Base-by-base conservation (phyloP, 202 grass and related monocot genomes). In the Hordeum pubiflorum region DNA sequence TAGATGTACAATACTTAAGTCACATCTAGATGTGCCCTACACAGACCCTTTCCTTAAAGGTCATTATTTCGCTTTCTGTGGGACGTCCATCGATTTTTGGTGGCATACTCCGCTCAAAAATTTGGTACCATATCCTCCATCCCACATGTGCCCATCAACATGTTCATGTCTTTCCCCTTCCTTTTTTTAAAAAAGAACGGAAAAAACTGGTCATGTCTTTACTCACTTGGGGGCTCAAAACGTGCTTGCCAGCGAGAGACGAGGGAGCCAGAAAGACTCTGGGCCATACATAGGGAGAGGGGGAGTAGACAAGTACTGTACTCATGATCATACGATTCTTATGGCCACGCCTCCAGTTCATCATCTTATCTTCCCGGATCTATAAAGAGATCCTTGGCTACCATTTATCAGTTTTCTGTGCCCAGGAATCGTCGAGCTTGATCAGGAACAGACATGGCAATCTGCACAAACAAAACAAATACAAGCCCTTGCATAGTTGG, bases 201-300 rank as follows among this genome's bases (percentile, higher is more conserved):
- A 61, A 31, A 44, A 62, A 60, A 38, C 20, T 59, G 4, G 65
- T 52, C 43, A 29, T 61, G 39, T 69, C 21, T 76, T 55, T 56
- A 82, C 79, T 23, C 85, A 72, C 57, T 58, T 72, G 85, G 73
- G 56, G 20, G 48, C 40, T 80, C 56, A 72, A 85, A 72, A 89
- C 77, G 56, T 89, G 72, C 63, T 64, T 72, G 71, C 63, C 82
- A 81, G 65, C 87, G 72, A 89, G 71, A 64, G 77, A 70, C 77
- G 77, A 59, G 63, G 71, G 39, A 76, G 15, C 18, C 81, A 69
- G 61, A 9, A 48, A 81, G 58, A 81, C 63, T 57, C 44, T 46
- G 56, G 69, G 62, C 70, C 77, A 76, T 74, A 58, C 63, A 29
- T 81, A 44, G 54, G 76, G 76, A 50, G 13, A 29, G 27, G 27